Percentiles rank a stretch among this genome's conserved stretches.
Conservation (phyloP, 2,329 filamentous ascomycete species). For the Cadophora malorum region DNA sequence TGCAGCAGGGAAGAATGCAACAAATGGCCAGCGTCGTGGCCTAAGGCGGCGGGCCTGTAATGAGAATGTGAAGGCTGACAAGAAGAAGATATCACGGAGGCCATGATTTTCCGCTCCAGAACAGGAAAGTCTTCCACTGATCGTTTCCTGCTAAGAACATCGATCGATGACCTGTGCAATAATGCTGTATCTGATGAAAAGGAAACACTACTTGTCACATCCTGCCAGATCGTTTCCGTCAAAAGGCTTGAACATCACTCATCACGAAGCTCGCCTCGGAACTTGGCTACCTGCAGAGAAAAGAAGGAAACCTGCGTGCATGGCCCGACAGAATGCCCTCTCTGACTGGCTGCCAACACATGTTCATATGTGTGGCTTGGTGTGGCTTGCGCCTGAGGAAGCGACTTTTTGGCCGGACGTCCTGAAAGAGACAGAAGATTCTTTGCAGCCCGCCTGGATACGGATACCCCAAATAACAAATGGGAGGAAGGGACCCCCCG, state of each 20-base stretch:
- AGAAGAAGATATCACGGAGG: constrained; percentile 2
- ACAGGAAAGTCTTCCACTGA: constrained; percentile 2
- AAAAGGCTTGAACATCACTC: constrained; percentile 1
- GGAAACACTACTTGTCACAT: neutral
- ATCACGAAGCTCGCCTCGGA: constrained; percentile 4
- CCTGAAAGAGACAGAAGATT: neutral
- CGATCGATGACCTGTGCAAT: neutral
- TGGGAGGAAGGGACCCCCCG: neutral
- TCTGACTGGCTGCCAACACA: constrained; percentile 5
- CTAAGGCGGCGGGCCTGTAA: constrained; percentile 16
- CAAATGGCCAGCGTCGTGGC: constrained; percentile 2
- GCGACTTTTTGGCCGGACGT: constrained; percentile 6
- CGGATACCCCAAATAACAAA: neutral
- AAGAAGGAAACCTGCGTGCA: neutral
- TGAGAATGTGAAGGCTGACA: neutral
- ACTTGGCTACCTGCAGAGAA: neutral
- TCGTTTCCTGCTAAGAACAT: neutral
- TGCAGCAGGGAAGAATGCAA: constrained; percentile 24
- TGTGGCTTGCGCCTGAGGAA: constrained; percentile 20
- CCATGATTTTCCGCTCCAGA: constrained; percentile 14
- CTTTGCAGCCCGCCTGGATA: neutral
- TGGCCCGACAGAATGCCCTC: constrained; percentile 8
- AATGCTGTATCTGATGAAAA: neutral
- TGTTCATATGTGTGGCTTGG: constrained; percentile 17
- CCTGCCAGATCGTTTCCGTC: neutral